These are phyloP conservation scores for Flueggea neowawraea DNA, from an alignment of 441 rosid genomes.

Conservation along the genomic window DNA sequence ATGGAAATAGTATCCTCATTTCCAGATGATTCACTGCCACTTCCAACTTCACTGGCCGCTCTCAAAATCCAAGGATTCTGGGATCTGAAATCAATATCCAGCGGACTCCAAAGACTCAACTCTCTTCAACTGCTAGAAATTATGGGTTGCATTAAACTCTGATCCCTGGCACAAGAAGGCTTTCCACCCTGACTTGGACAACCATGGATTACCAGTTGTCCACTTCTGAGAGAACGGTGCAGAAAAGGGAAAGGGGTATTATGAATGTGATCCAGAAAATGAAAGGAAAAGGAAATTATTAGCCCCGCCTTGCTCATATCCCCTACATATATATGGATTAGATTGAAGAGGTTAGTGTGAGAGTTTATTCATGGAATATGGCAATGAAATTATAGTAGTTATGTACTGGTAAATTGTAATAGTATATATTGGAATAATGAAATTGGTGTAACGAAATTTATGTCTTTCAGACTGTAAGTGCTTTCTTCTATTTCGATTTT, in stretches of 20 bases:
- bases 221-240: constrained; percentile 7
- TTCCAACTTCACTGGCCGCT: neutral
- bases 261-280: constrained; percentile 6
- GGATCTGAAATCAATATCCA: neutral
- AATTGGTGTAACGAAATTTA: too few species aligned
- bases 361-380: too few species aligned
- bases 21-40: neutral
- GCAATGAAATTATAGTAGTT: too few species aligned
- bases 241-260: constrained; percentile 5
- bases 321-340: too few species aligned
- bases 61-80: neutral
- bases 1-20: neutral
- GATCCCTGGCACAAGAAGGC: neutral
- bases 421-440: too few species aligned
- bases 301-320: too few species aligned
- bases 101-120: neutral
- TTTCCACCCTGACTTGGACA: neutral
- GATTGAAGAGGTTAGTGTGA: too few species aligned
- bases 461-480: too few species aligned
- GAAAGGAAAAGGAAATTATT: too few species aligned
- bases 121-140: neutral
- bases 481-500: too few species aligned
- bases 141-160: neutral
- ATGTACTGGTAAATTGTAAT: too few species aligned
- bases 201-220: neutral